Base-by-base conservation (phyloP, 2,329 filamentous ascomycete species). In the Pseudogymnoascus sp. region DNA sequence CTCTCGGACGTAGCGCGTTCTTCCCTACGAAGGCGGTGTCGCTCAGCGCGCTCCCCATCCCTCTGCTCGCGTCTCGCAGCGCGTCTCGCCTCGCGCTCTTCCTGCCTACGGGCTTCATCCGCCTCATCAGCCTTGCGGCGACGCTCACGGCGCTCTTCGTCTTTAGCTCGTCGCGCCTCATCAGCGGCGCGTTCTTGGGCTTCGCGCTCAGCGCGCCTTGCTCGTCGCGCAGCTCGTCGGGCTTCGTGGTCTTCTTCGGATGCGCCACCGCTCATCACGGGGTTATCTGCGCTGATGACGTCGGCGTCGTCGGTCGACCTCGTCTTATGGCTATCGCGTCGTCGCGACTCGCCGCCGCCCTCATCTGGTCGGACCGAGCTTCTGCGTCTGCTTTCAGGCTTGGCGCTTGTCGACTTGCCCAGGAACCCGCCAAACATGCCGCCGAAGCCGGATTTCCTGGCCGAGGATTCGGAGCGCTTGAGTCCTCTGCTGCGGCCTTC, bases 391-490 rank as follows among this genome's bases (percentile, higher is more conserved):
- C 74, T 74, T 45, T 81, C 78, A 1, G 79, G 73, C 5, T 77
- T 75, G 11, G 78, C 69, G 31, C 57, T 39, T 66, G 77, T 79
- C 7, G 79, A 75, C 60, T 78, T 78, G 66, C 79, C 80, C 64
- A 75, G 62, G 12, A 87, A 73, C 31, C 84, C 83, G 61, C 85
- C 84, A 67, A 92, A 86, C 5, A 91, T 77, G 29, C 83, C 81
- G 26, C 81, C 78, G 23, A 87, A 74, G 3, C 81, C 82, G 62
- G 84, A 75, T 71, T 86, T 88, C 72, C 84, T 87, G 2, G 85
- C 79, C 62, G 77, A 82, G 3, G 87, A 87, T 67, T 81, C 84
- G 39, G 85, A 83, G 59, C 87, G 83, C 71, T 83, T 85, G 57
- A 86, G 69, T 45, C 65, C 64, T 42, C 60, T 36, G 39, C 36